Evolutionary conservation across 108 stramenopile genomes (phyloP), one percentile per base, ranked within the genome.

Genomic region (Skeletonema grethae): DNA sequence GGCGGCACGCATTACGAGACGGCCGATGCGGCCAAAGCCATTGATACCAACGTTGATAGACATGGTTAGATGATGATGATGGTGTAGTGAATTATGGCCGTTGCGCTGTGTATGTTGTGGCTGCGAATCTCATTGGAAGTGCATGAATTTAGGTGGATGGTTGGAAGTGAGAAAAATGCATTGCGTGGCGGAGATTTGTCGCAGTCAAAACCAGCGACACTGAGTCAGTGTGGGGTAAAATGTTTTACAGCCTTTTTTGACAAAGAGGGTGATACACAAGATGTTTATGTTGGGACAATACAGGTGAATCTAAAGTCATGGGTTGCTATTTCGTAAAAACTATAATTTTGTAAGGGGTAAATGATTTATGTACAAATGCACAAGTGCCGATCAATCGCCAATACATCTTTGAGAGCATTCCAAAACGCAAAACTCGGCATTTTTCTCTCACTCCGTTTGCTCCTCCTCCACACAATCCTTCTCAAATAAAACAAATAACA

Each of bases 1-100:
- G 24, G 98, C 97, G 30, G 97, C 97, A 15, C 99, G 90, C 88
- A 97, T 91, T 38, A 99, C 99, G 30, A 99, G 92, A 24, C 98
- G 93, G 56, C 99, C 99, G 67, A 99, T 99, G 70, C 99, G 97
- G 46, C 99, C 99, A 73, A 99, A 99, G 29, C 99, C 99, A 73
- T 99, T 99, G 93, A 99, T 98, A 53, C 88, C 92, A 41, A 92
- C 63, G 36, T 79, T 80, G 79, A 84, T 75, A 9, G 83, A 78
- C 70, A 72, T 85, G 77, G 50, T 75, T 25, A 13, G 31, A 30
- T 28, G 68, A 38, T 63, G 62, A 24, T n/a, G 50, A 50, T 45
- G 32, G 50, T n/a, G n/a, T n/a, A n/a, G n/a, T n/a, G n/a, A n/a
- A n/a, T n/a, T n/a, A n/a, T n/a, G n/a, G n/a, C n/a, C n/a, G n/a